These are phyloP conservation scores for Euphrasia confusa DNA, from an alignment of 257 asterid genomes.

Conservation along the genomic window DNA sequence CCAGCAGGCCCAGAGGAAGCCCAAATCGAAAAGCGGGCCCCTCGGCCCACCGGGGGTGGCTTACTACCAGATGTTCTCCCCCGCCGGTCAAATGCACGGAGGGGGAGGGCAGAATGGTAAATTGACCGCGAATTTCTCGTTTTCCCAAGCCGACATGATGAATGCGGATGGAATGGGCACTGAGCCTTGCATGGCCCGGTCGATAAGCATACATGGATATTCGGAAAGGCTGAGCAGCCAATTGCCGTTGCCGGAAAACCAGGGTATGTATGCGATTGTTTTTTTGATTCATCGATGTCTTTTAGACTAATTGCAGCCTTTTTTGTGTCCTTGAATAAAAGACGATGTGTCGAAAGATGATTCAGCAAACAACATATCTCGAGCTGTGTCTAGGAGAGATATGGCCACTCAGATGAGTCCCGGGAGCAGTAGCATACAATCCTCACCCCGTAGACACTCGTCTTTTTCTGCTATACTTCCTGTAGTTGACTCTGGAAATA, in stretches of 20 bases:
- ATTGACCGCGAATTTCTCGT: slow-evolving; percentile 53
- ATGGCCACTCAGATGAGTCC: slow-evolving; percentile 99
- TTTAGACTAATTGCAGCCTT: slow-evolving; percentile 13
- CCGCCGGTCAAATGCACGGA: slow-evolving; percentile 51
- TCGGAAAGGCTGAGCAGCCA: slow-evolving; percentile 61
- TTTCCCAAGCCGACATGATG: slow-evolving; percentile 54
- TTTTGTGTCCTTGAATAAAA: slow-evolving; percentile 11
- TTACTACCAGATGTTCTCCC: slow-evolving; percentile 73
- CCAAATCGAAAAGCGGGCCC: slow-evolving; percentile 95
- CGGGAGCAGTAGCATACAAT: slow-evolving; percentile 44
- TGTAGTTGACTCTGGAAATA: slow-evolving; percentile 43
- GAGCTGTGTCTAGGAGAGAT: slow-evolving; percentile 71
- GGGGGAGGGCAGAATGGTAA: slow-evolving; percentile 42
- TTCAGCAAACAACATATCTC: slow-evolving; percentile 41
- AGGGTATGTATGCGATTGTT: slow-evolving; percentile 39
- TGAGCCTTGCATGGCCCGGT: slow-evolving; percentile 84
- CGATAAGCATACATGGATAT: slow-evolving; percentile 85
- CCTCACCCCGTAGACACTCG: slow-evolving; percentile 46
- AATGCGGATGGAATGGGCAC: slow-evolving; percentile 45
- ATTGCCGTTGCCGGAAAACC: slow-evolving; percentile 42
- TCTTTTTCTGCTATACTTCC: slow-evolving; percentile 56
- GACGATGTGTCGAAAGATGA: slow-evolving; percentile 38
- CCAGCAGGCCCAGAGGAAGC: slow-evolving; percentile 70
- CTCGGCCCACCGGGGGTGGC: slow-evolving; percentile 88
- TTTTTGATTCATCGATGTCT: not conserved